Base-by-base conservation (phyloP, 2,329 filamentous ascomycete genomes). In the Botrytis byssoidea region DNA sequence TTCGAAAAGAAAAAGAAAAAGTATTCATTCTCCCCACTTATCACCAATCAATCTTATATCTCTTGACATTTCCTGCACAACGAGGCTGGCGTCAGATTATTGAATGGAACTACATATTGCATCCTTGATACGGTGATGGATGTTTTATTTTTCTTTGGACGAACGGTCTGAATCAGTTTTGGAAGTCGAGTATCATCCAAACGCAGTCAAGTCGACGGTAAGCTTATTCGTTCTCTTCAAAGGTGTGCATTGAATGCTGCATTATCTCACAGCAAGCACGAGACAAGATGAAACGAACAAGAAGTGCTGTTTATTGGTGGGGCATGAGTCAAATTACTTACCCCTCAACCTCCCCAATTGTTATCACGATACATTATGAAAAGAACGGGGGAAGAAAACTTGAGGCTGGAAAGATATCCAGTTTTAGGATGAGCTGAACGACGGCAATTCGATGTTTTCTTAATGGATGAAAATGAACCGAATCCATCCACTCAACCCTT, bases 1-100 rank as follows among this genome's bases (percentile, higher is more conserved):
- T 69, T 42, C 37, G 25, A 32, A 59, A 57, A 40, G 22, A 9
- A 57, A 18, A 4, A 29, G 7, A 29, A 57, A 57, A 57, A 29
- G 16, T 20, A 42, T 68, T 40, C 63, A 48, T 22, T n/a, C 35
- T n/a, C 46, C 29, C 66, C 66, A 69, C 48, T 69, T 69, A 69
- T 59, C 48, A 14, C 35, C 48, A 40, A 42, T 69, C 46, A 32
- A 42, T 22, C 32, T 57, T 44, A 67, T 69, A 42, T 59, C 48
- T 67, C 16, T 44, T 67, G n/a, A 29, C 63, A 65, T 65, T 65
- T 65, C 59, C 59, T 46, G 63, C n/a, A 65, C 63, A 25, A 51
- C 32, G 14, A 51, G 32, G 5, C 32, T 51, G 46, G 14, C 8
- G n/a, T 57, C n/a, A 18, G n/a, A 29, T 57, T 57, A 57, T 29